phyloP scores from a whole-genome alignment of 2,329 filamentous ascomycete genomes.

The Apiospora rasikravindrae region DNA sequence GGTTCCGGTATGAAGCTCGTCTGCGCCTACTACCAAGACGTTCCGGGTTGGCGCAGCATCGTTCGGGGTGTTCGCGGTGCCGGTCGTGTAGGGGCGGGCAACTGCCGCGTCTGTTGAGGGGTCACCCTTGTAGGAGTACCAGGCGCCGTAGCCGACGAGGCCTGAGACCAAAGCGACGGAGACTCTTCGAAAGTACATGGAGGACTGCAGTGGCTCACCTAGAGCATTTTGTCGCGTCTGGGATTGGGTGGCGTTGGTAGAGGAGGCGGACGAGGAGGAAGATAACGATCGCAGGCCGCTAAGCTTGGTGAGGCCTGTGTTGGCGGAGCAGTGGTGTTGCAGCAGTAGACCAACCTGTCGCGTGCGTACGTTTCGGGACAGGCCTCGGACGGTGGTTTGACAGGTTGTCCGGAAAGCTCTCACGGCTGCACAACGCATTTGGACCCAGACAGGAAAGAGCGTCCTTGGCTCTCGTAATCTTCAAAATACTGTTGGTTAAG shows the following conservation, averaged over 20 bases:
- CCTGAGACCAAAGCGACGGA: conserved; percentile 71
- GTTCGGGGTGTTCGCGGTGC: conserved; percentile 42
- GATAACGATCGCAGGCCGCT: conserved; percentile 28
- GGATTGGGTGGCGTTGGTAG: conserved; percentile 38
- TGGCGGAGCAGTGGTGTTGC: conserved; percentile 47
- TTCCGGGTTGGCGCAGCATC: conserved; percentile 60
- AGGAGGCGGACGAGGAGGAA: conserved; percentile 39
- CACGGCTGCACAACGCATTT: conserved; percentile 77
- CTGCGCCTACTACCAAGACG: conserved; percentile 86
- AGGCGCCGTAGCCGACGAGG: conserved; percentile 77
- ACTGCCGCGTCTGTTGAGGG: conserved; percentile 42
- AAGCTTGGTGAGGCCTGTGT: conserved; percentile 17
- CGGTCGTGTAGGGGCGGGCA: conserved; percentile 48
- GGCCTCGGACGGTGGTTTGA: conserved; percentile 66
- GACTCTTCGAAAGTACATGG: conserved; percentile 77
- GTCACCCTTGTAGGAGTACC: conserved; percentile 69
- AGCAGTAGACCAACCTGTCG: conserved; percentile 28
- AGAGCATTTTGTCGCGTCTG: conserved; percentile 43
- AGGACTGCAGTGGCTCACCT: conserved; percentile 62
- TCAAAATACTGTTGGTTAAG: conserved; percentile 7
- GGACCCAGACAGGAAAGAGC: conserved; percentile 33
- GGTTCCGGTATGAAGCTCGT: conserved; percentile 86
- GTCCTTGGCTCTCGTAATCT: conserved; percentile 18
- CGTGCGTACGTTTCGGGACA: conserved; percentile 54
- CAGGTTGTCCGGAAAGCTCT: conserved; percentile 72